Percentiles rank a stretch among this genome's conserved stretches.
Evolutionary conservation across 1,284 basidiomycete genomes (phyloP).

Genomic region (Apiotrichum mycotoxinovorans): DNA sequence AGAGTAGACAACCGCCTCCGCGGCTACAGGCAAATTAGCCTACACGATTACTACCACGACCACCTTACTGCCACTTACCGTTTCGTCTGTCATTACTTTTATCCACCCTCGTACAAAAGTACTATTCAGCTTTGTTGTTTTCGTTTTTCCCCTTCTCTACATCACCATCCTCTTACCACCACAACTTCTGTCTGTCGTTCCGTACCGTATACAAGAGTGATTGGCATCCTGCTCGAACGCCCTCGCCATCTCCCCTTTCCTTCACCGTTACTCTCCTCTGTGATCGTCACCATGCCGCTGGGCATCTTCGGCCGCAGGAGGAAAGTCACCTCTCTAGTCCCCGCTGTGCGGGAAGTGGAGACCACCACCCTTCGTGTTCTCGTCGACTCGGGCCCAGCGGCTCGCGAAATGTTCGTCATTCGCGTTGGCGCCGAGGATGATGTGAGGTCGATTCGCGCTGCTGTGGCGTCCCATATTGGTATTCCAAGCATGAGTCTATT

Average conservation of each 20-base stretch:
- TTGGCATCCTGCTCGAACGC: too few species aligned
- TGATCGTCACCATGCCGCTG: slow-evolving; percentile 10
- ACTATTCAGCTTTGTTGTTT: too few species aligned
- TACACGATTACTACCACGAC: too few species aligned
- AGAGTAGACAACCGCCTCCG: too few species aligned
- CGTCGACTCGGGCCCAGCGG: slow-evolving; percentile 18
- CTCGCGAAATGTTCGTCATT: slow-evolving; percentile 32
- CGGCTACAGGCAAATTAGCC: too few species aligned
- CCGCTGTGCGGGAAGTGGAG: not conserved
- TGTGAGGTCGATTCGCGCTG: slow-evolving; percentile 26
- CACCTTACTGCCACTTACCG: too few species aligned
- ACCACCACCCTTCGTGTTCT: slow-evolving; percentile 17
- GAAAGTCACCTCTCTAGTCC: slow-evolving; percentile 1
- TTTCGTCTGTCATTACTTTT: too few species aligned
- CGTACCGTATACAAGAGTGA: too few species aligned
- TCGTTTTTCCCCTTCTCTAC: too few species aligned
- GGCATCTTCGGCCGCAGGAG: slow-evolving; percentile 15
- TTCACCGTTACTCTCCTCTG: not conserved
- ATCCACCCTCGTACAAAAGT: too few species aligned
- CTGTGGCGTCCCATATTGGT: slow-evolving; percentile 29
- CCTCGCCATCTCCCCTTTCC: not conserved
- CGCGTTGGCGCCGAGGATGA: slow-evolving; percentile 28
- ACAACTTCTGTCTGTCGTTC: too few species aligned
- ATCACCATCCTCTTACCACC: too few species aligned
- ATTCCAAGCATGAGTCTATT: slow-evolving; percentile 31